Percentiles rank a stretch among this genome's conserved stretches.
These are phyloP conservation scores for Phytophthora macrochlamydospora DNA, from an alignment of 352 stramenopile genomes.

Conservation along the genomic window DNA sequence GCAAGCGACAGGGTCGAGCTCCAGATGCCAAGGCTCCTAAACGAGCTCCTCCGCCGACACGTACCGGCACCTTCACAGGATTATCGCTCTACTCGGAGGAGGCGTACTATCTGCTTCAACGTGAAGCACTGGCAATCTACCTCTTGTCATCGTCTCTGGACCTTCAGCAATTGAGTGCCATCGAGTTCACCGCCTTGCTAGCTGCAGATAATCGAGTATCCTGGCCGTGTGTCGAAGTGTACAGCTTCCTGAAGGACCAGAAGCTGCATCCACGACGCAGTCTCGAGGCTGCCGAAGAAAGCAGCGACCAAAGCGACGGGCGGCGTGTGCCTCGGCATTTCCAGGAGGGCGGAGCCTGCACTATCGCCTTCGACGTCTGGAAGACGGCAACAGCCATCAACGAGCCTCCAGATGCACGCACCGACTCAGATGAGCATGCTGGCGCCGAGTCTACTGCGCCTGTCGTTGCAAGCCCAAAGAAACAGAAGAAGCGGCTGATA, in stretches of 20 bases:
- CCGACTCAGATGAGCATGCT: neutral
- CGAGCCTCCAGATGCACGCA: neutral
- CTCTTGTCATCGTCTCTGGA: conserved; percentile 24
- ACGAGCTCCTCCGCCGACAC: conserved; percentile 12
- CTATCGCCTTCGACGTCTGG: conserved; percentile 66
- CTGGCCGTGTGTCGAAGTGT: conserved; percentile 52
- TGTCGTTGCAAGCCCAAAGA: conserved; percentile 22
- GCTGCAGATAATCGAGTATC: conserved; percentile 35
- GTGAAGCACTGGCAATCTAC: conserved; percentile 53
- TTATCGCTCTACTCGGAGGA: conserved; percentile 76
- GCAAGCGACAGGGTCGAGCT: conserved; percentile 35
- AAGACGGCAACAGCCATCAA: conserved; percentile 34
- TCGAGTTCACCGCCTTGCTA: conserved; percentile 36
- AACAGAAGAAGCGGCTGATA: conserved; percentile 45
- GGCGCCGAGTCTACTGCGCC: neutral
- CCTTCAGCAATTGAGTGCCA: conserved; percentile 18
- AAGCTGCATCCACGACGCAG: conserved; percentile 70
- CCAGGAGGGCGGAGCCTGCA: conserved; percentile 6
- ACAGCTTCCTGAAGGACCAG: conserved; percentile 65
- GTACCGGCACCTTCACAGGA: conserved; percentile 54
- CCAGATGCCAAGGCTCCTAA: conserved; percentile 8
- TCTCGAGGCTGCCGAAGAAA: conserved; percentile 12
- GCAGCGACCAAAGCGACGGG: neutral
- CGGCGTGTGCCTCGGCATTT: conserved; percentile 33
- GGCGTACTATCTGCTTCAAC: conserved; percentile 65